phyloP scores from a whole-genome alignment of 129 eudicot species.

The Tanacetum coccineum region DNA sequence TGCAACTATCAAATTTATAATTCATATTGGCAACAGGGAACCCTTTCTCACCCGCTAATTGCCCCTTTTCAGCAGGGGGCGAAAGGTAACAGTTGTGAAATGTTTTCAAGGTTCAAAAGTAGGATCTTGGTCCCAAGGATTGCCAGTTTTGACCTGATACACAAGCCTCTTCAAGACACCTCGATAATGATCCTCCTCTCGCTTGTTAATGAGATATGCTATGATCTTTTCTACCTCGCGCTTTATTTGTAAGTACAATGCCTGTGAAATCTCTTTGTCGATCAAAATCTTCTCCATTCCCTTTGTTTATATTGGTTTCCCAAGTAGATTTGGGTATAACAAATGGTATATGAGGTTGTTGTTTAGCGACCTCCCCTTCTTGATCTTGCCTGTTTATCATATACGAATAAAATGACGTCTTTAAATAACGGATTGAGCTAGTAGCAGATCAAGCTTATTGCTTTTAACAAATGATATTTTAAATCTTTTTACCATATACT shows the following conservation, averaged over 20 bases:
- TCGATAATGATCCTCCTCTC: conserved; percentile 56
- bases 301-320: conserved; percentile 52
- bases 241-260: conserved; percentile 41
- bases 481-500: too few relatives aligned
- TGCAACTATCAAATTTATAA: too few relatives aligned
- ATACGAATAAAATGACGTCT: not conserved
- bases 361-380: conserved; percentile 36
- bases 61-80: too few relatives aligned
- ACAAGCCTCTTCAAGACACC: conserved; percentile 28
- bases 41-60: too few relatives aligned
- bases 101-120: conserved; percentile 38
- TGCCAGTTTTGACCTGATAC: conserved; percentile 31
- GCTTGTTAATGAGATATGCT: conserved; percentile 39
- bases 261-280: conserved; percentile 27
- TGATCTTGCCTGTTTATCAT: conserved; percentile 19
- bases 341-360: conserved; percentile 38
- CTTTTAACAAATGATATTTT: too few relatives aligned
- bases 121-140: conserved; percentile 35
- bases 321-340: conserved; percentile 31
- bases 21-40: too few relatives aligned
- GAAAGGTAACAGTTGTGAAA: not conserved
- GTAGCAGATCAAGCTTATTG: too few relatives aligned
- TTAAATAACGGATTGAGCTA: too few relatives aligned
- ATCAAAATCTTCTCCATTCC: conserved; percentile 31
- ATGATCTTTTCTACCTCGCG: conserved; percentile 36